Conservation (phyloP, 768 basidiomycete genomes). For the Rickenella mellea region DNA sequence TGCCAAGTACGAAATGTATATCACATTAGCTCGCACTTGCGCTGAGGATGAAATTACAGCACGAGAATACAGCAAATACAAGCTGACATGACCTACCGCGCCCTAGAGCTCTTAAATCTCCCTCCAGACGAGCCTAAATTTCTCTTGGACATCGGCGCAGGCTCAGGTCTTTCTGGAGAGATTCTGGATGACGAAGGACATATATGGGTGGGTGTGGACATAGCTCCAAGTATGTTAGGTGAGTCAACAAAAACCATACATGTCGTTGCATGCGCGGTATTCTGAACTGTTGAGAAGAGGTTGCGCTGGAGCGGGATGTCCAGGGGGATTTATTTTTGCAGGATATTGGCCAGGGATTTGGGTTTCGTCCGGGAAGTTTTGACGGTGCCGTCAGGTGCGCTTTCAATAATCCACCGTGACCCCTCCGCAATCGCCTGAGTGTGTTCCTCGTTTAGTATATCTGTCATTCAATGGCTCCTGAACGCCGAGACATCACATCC, state of each 20-base stretch:
- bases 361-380: constrained; percentile 93
- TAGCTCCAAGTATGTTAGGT: constrained; percentile 97
- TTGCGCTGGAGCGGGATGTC: constrained; percentile 89
- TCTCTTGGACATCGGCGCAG: constrained; percentile 93
- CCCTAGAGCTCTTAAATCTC: constrained; percentile 81
- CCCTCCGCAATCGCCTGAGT: neutral
- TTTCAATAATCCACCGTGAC: neutral
- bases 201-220: constrained; percentile 88
- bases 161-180: constrained; percentile 93
- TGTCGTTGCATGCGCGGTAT: no score
- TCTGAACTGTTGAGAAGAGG: constrained; percentile 63
- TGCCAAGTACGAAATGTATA: constrained; percentile 55
- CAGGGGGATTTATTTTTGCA: constrained; percentile 95
- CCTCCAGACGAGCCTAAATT: constrained; percentile 74
- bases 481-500: constrained; percentile 91
- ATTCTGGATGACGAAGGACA: constrained; percentile 93
- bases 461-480: constrained; percentile 97
- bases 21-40: constrained; percentile 12
- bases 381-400: constrained; percentile 92
- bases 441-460: constrained; percentile 51
- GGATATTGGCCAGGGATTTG: constrained; percentile 97
- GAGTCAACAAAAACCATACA: no score
- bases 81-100: constrained; percentile 94
- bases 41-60: constrained; percentile 29
- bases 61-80: constrained; percentile 95